Percentiles rank a stretch among this genome's conserved stretches.
Evolutionary conservation across 129 eudicot species (phyloP).

Genomic region (Tanacetum coccineum): DNA sequence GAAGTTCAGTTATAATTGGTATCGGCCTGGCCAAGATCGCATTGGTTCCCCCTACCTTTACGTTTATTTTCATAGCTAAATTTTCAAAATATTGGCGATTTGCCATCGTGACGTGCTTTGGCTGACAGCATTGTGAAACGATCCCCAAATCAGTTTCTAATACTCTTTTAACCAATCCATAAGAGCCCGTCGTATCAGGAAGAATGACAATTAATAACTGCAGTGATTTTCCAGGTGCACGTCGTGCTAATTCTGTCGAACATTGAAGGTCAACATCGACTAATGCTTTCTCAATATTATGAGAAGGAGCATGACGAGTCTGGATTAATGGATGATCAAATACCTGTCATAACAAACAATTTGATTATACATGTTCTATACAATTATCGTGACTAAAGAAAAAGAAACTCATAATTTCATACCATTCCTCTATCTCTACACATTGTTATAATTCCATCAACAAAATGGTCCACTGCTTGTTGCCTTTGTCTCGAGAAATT

Average conservation of each 20-base stretch:
- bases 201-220: slow-evolving; percentile 56
- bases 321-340: slow-evolving; percentile 41
- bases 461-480: slow-evolving; percentile 32
- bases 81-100: slow-evolving; percentile 64
- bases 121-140: slow-evolving; percentile 79
- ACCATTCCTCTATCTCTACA: slow-evolving; percentile 78
- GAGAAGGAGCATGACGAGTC: slow-evolving; percentile 13
- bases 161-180: slow-evolving; percentile 59
- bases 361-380: background rate
- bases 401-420: background rate
- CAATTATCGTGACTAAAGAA: background rate
- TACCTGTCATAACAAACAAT: slow-evolving; percentile 22
- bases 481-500: slow-evolving; percentile 43
- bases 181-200: slow-evolving; percentile 57
- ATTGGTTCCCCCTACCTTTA: slow-evolving; percentile 87
- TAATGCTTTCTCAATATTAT: slow-evolving; percentile 44
- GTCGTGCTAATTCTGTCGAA: slow-evolving; percentile 6
- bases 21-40: slow-evolving; percentile 35
- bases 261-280: slow-evolving; percentile 25
- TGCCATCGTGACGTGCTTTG: slow-evolving; percentile 34
- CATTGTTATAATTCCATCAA: slow-evolving; percentile 40
- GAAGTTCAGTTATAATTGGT: slow-evolving; percentile 28
- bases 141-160: slow-evolving; percentile 85
- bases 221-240: slow-evolving; percentile 26
- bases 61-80: slow-evolving; percentile 67